These are phyloP conservation scores for Starmerella etchellsii DNA, from an alignment of 805 yeast species.

Conservation along the genomic window DNA sequence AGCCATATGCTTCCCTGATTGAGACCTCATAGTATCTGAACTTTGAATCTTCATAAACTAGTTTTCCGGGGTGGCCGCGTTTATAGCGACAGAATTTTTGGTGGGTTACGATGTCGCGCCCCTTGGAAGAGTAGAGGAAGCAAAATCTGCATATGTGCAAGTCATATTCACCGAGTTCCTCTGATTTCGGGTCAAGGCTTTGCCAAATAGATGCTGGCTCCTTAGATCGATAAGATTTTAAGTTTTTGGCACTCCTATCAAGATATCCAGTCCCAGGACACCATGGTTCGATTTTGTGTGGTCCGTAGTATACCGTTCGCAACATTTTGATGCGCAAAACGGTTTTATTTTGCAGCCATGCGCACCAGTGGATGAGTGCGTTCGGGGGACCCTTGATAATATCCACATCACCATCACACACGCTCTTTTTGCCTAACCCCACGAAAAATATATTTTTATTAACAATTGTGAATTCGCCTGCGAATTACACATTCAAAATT, in stretches of 20 bases:
- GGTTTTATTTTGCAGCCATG: too few relatives aligned
- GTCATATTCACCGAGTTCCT: slow-evolving; percentile 27
- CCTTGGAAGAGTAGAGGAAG: slow-evolving; percentile 58
- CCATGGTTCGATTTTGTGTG: slow-evolving; percentile 65
- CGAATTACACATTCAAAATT: background rate
- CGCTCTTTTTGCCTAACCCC: too few relatives aligned
- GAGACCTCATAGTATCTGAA: slow-evolving; percentile 51
- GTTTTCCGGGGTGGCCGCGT: slow-evolving; percentile 43
- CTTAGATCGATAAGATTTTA: slow-evolving; percentile 19
- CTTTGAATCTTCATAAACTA: slow-evolving; percentile 49
- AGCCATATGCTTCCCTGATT: slow-evolving; percentile 34
- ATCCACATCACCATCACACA: too few relatives aligned
- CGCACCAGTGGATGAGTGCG: too few relatives aligned
- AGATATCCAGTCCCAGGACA: slow-evolving; percentile 77
- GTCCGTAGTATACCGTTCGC: slow-evolving; percentile 52
- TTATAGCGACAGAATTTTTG: slow-evolving; percentile 19
- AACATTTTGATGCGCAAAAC: slow-evolving; percentile 37
- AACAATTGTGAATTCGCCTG: background rate
- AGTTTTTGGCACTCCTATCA: slow-evolving; percentile 26
- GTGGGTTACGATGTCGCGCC: slow-evolving; percentile 40
- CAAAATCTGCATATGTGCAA: slow-evolving; percentile 70
- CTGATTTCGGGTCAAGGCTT: slow-evolving; percentile 29
- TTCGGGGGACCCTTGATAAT: too few relatives aligned
- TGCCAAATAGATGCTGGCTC: slow-evolving; percentile 21
- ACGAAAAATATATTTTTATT: too few relatives aligned